These are phyloP conservation scores for Phoenix dactylifera DNA, from an alignment of 176 grass and related monocot genomes.

Conservation along the genomic window DNA sequence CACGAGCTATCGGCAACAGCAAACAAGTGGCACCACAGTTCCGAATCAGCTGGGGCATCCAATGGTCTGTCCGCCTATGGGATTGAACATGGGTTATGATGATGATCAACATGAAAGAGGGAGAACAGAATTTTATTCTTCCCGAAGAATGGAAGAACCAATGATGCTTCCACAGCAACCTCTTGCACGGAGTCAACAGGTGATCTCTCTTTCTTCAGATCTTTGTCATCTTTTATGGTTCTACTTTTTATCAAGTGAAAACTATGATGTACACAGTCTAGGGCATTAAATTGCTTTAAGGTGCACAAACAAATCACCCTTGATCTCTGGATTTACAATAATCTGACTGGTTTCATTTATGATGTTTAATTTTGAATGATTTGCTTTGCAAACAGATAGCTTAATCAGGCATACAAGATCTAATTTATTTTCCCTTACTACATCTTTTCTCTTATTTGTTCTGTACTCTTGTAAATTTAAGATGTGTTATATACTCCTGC, in stretches of 20 bases:
- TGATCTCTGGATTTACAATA: no score
- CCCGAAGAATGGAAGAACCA: conserved; percentile 46
- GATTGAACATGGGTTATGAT: conserved; percentile 38
- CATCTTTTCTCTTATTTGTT: no score
- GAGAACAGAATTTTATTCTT: conserved; percentile 30
- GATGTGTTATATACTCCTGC: no score
- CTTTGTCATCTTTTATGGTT: background rate
- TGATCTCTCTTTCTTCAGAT: conserved; percentile 24
- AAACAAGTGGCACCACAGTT: conserved; percentile 20
- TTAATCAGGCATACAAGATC: no score
- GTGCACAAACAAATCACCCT: no score
- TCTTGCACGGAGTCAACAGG: conserved; percentile 32
- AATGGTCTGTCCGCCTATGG: conserved; percentile 39
- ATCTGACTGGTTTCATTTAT: no score
- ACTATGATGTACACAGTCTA: no score
- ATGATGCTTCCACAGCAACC: conserved; percentile 52
- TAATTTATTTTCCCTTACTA: no score
- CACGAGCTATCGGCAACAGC: conserved; percentile 33
- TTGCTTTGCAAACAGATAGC: no score
- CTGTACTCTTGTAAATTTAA: no score
- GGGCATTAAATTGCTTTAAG: no score
- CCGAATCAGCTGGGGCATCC: conserved; percentile 37
- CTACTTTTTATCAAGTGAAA: background rate
- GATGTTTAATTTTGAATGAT: no score
- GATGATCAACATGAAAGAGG: conserved; percentile 52